Evolutionary conservation across 331 rosid species (phyloP).

Genomic region (Quercus tomentella): DNA sequence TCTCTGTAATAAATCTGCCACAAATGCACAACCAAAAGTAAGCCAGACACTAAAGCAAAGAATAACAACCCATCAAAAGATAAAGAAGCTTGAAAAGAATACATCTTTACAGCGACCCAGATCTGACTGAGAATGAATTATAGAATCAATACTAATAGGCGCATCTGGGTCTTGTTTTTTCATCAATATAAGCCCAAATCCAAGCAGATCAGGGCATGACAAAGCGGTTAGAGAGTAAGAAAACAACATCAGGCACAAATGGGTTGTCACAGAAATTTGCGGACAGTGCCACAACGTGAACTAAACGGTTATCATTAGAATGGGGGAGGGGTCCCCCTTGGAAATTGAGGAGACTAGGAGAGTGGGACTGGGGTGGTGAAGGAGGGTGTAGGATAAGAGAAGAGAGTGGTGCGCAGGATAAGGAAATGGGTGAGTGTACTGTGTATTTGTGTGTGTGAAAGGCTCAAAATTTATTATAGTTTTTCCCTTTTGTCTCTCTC

Average conservation of each 20-base stretch:
- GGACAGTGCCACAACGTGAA: slow-evolving; percentile 59
- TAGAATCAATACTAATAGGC: slow-evolving; percentile 28
- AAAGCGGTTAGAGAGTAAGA: slow-evolving; percentile 35
- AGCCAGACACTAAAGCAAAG: slow-evolving; percentile 45
- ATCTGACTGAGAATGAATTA: slow-evolving; percentile 43
- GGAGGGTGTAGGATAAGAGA: slow-evolving; percentile 37
- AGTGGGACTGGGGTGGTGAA: slow-evolving; percentile 25
- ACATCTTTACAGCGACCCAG: slow-evolving; percentile 86
- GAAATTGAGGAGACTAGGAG: slow-evolving; percentile 34
- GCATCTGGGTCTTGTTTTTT: slow-evolving; percentile 39
- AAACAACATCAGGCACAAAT: slow-evolving; percentile 52
- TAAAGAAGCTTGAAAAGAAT: slow-evolving; percentile 31
- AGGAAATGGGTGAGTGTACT: not conserved
- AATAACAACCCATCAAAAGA: slow-evolving; percentile 37
- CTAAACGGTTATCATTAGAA: slow-evolving; percentile 47
- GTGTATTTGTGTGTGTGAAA: no score
- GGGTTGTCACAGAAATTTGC: slow-evolving; percentile 48
- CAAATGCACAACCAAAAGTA: slow-evolving; percentile 44
- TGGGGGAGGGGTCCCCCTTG: slow-evolving; percentile 42
- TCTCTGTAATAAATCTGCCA: slow-evolving; percentile 78
- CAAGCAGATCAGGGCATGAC: slow-evolving; percentile 55
- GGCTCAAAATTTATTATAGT: no score
- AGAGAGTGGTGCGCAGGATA: slow-evolving; percentile 36
- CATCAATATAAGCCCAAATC: slow-evolving; percentile 36
- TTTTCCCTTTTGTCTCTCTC: slow-evolving; percentile 63